Conservation (phyloP, 768 basidiomycete genomes). For the Russula olivacea region DNA sequence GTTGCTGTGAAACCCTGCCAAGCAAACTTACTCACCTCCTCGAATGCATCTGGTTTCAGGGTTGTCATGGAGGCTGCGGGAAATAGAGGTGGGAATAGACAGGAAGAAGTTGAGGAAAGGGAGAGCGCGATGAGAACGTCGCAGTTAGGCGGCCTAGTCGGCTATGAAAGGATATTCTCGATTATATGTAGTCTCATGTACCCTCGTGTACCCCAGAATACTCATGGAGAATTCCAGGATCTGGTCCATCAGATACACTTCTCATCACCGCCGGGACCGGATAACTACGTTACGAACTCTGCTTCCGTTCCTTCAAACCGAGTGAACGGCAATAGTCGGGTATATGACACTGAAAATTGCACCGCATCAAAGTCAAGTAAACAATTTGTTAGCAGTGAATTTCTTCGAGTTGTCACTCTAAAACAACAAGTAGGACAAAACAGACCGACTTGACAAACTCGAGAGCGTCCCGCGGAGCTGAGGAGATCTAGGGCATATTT, state of each 20-base stretch:
- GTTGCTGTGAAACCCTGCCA: neutral
- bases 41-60: conserved; percentile 22
- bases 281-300: conserved; percentile 17
- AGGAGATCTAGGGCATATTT: too few species aligned
- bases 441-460: neutral
- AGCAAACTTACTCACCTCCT: conserved; percentile 18
- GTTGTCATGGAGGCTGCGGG: conserved; percentile 8
- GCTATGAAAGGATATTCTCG: conserved; percentile 2
- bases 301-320: conserved; percentile 17
- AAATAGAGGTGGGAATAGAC: neutral
- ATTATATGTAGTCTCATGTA: conserved; percentile 20
- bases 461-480: neutral
- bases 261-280: conserved; percentile 21
- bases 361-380: neutral
- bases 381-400: neutral
- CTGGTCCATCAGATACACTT: conserved; percentile 18
- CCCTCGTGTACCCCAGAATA: conserved; percentile 7
- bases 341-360: neutral
- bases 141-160: conserved; percentile 6
- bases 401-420: neutral
- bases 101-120: conserved; percentile 1
- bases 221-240: conserved; percentile 18
- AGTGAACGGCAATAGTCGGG: neutral
- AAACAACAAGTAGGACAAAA: neutral
- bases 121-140: conserved; percentile 13